Percentiles rank a stretch among this genome's conserved stretches.
phyloP scores from a whole-genome alignment of 208 protist species.

The Acanthamoeba castellanii region DNA sequence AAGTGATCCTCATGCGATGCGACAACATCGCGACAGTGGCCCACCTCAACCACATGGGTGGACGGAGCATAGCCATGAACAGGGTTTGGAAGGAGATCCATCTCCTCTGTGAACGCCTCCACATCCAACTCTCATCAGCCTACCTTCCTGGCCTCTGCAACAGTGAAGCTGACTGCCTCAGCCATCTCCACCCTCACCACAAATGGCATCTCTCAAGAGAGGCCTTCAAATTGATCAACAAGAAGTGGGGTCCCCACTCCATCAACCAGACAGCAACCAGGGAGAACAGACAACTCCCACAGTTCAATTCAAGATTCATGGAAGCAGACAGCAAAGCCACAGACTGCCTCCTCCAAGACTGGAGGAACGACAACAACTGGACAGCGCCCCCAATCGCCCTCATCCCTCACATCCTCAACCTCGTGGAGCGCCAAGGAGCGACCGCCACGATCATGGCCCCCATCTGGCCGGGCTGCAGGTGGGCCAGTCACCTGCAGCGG shows the following conservation, averaged over 20 bases:
- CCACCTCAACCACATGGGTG: constrained; percentile 34
- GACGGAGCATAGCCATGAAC: neutral
- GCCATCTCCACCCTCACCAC: neutral
- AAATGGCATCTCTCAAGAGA: neutral
- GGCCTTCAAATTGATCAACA: neutral
- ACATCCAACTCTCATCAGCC: neutral
- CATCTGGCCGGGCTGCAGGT: too few relatives aligned
- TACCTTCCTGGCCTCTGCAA: neutral
- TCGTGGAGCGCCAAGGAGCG: neutral
- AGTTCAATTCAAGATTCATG: neutral
- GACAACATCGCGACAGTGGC: constrained; percentile 9
- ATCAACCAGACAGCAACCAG: neutral
- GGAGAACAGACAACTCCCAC: neutral
- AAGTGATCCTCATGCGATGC: neutral
- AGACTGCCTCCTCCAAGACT: neutral
- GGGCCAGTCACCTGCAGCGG: neutral
- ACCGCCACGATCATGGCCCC: neutral
- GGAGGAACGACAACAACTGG: neutral
- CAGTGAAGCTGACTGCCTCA: neutral
- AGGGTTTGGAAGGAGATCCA: neutral
- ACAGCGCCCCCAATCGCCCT: neutral
- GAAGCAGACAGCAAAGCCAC: neutral
- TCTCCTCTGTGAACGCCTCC: neutral
- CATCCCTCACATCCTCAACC: neutral
- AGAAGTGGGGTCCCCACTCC: neutral